Conservation (phyloP, 2,329 filamentous ascomycete species). For the Venturia effusa region DNA sequence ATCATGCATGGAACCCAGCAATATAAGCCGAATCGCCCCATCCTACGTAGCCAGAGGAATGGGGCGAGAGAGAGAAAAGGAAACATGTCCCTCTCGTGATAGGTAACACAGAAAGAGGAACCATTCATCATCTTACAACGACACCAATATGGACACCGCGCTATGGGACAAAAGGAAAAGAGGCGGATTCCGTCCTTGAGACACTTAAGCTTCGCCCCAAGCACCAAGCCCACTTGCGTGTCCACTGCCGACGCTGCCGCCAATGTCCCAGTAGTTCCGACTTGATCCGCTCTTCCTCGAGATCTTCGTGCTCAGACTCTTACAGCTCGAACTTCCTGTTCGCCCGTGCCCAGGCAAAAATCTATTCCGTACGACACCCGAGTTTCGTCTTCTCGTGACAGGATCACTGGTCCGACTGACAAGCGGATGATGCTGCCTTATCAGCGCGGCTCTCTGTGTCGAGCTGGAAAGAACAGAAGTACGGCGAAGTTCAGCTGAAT, state of each 20-base stretch:
- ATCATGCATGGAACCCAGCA: background rate
- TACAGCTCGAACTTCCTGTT: constrained; percentile 54
- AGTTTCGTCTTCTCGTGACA: constrained; percentile 25
- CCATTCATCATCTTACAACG: background rate
- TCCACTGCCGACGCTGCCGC: constrained; percentile 9
- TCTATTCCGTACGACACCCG: constrained; percentile 33
- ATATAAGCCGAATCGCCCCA: background rate
- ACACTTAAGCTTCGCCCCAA: constrained; percentile 8
- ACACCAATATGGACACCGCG: background rate
- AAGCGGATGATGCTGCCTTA: constrained; percentile 81
- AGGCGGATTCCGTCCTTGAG: background rate
- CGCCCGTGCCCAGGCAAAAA: constrained; percentile 13
- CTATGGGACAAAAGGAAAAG: background rate
- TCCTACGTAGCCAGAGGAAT: background rate
- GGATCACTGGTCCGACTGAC: constrained; percentile 36
- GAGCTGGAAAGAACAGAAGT: constrained; percentile 20
- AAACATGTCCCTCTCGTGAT: background rate
- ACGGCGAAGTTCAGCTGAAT: constrained; percentile 5
- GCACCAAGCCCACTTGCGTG: constrained; percentile 6
- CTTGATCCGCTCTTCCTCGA: constrained; percentile 35
- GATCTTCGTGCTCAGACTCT: constrained; percentile 75
- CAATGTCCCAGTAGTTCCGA: constrained; percentile 12
- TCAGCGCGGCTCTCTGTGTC: constrained; percentile 68
- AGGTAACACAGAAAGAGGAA: background rate
- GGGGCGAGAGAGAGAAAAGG: background rate